Conservation (phyloP, 495 filamentous ascomycete genomes). For the Aspergillus saccharolyticus region DNA sequence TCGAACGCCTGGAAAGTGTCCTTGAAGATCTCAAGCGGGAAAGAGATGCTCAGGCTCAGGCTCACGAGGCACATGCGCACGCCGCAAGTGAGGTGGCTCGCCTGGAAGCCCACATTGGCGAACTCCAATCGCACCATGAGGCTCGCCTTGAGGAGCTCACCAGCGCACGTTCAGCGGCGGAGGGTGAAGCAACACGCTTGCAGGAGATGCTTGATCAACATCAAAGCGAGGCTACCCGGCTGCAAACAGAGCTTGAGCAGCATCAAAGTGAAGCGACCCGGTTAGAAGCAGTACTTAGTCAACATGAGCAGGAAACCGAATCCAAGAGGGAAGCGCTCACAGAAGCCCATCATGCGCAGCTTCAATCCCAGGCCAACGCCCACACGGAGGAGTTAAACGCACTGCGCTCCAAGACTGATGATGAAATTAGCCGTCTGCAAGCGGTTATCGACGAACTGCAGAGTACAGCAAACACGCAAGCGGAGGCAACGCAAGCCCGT, state of each 20-base stretch:
- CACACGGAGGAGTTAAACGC: slow-evolving; percentile 15
- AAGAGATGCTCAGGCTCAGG: slow-evolving; percentile 28
- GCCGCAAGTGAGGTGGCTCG: slow-evolving; percentile 20
- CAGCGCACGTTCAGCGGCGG: slow-evolving; percentile 12
- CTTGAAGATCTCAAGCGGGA: slow-evolving; percentile 29
- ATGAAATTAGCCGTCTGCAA: slow-evolving; percentile 23
- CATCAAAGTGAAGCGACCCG: slow-evolving; percentile 18
- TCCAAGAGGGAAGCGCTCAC: background rate
- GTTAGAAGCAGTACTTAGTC: slow-evolving; percentile 15
- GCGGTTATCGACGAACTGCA: slow-evolving; percentile 22
- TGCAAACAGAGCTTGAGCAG: slow-evolving; percentile 15
- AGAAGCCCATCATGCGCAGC: slow-evolving; percentile 11
- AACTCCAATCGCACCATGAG: slow-evolving; percentile 11
- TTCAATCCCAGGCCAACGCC: slow-evolving; percentile 8
- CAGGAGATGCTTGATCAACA: slow-evolving; percentile 11
- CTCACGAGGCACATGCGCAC: slow-evolving; percentile 44
- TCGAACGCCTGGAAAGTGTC: slow-evolving; percentile 34
- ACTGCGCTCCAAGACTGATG: slow-evolving; percentile 15
- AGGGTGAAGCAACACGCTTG: slow-evolving; percentile 20
- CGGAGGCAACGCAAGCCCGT: slow-evolving; percentile 23
- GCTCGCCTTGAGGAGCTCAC: slow-evolving; percentile 5
- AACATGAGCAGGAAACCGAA: background rate
- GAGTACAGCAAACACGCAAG: slow-evolving; percentile 5
- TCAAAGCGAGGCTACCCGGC: slow-evolving; percentile 15
- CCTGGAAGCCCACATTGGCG: slow-evolving; percentile 13